phyloP scores from a whole-genome alignment of 768 basidiomycete genomes.

The Boletus coccyginus region DNA sequence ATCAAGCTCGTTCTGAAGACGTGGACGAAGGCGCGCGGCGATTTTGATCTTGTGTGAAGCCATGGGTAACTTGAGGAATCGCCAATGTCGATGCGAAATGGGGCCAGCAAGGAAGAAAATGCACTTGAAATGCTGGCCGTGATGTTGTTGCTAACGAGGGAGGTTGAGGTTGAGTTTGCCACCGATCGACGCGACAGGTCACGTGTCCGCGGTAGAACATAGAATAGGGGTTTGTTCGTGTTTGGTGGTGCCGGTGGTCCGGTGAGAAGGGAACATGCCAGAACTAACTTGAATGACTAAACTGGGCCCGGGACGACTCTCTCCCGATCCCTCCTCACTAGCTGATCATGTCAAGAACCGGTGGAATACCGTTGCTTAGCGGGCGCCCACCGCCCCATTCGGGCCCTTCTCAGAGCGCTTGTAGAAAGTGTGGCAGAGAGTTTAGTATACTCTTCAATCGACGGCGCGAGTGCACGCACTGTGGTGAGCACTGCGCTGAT shows the following conservation, averaged over 20 bases:
- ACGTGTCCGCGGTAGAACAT: slow-evolving; percentile 18
- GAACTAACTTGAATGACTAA: slow-evolving; percentile 4
- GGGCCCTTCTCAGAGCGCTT: slow-evolving; percentile 34
- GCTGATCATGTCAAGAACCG: slow-evolving; percentile 18
- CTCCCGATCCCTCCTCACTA: not conserved
- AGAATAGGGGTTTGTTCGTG: not conserved
- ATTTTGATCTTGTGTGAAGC: slow-evolving; percentile 59
- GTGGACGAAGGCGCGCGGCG: slow-evolving; percentile 66
- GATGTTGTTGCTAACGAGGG: not conserved
- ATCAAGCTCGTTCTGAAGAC: slow-evolving; percentile 57
- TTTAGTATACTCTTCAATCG: slow-evolving; percentile 66
- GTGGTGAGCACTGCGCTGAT: slow-evolving; percentile 46
- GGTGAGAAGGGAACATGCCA: slow-evolving; percentile 7
- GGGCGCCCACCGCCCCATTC: slow-evolving; percentile 51
- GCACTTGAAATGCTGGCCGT: not conserved
- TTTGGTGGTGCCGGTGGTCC: slow-evolving; percentile 18
- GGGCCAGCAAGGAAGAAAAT: not conserved
- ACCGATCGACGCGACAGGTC: slow-evolving; percentile 23
- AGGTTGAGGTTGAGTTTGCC: slow-evolving; percentile 19
- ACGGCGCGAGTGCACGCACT: slow-evolving; percentile 68
- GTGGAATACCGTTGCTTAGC: slow-evolving; percentile 70
- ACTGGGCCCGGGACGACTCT: no score
- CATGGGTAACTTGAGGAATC: slow-evolving; percentile 9
- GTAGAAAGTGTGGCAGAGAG: slow-evolving; percentile 73
- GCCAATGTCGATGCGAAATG: not conserved